A percentile compares a stretch with the other conserved stretches of the same genome.
These are phyloP conservation scores for Euphorbia schlechtendalii DNA, from an alignment of 441 rosid genomes.

Conservation along the genomic window DNA sequence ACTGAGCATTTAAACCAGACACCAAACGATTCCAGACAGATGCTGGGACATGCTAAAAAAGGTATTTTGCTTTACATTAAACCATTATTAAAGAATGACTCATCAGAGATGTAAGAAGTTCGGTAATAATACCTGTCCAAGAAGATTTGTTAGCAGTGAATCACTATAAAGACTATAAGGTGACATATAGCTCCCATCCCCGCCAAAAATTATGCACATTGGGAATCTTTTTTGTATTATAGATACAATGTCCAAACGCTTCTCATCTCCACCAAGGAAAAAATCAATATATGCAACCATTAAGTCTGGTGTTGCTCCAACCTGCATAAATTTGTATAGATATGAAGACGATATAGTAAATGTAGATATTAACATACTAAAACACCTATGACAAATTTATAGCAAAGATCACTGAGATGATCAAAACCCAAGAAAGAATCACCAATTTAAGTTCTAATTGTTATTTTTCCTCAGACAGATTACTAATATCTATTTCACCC, in stretches of 20 bases:
- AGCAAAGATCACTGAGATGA: neutral
- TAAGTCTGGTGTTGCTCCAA: constrained; percentile 94
- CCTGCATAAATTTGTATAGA: constrained; percentile 41
- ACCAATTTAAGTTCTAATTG: neutral
- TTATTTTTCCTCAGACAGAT: neutral
- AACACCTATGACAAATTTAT: neutral
- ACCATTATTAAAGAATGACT: constrained; percentile 10
- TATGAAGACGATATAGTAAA: constrained; percentile 11
- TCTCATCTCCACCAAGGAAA: constrained; percentile 99
- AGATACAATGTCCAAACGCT: constrained; percentile 88
- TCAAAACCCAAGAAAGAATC: neutral
- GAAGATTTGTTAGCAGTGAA: constrained; percentile 71
- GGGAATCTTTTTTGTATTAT: constrained; percentile 90
- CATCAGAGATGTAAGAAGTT: constrained; percentile 1
- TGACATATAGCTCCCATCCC: constrained; percentile 97
- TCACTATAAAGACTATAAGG: constrained; percentile 87
- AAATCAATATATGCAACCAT: constrained; percentile 95
- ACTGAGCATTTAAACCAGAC: constrained; percentile 92
- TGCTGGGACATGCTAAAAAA: constrained; percentile 75
- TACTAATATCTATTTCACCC: neutral
- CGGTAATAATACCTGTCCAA: constrained; percentile 66
- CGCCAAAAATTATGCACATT: constrained; percentile 96
- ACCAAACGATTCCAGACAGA: constrained; percentile 94
- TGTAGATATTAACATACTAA: neutral
- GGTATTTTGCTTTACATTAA: constrained; percentile 13